Conservation (phyloP, 2,329 filamentous ascomycete genomes). For the Chaetomium globosum region DNA sequence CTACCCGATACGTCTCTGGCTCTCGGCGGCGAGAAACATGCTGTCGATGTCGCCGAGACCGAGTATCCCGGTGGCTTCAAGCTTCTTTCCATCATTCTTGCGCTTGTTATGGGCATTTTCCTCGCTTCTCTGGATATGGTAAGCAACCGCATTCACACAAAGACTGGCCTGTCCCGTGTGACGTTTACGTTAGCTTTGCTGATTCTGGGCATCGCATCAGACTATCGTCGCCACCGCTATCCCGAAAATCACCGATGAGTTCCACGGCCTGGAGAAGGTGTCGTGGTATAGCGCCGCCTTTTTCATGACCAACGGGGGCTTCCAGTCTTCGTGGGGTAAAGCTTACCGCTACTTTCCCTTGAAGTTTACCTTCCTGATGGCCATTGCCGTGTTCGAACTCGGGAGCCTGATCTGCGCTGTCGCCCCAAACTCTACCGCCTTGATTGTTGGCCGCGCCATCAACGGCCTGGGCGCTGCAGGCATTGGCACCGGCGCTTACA, state of each 20-base stretch:
- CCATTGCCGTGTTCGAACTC: conserved; percentile 31
- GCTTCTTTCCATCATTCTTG: conserved; percentile 29
- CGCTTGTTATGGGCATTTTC: conserved; percentile 32
- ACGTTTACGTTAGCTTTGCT: not conserved
- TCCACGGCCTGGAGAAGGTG: conserved; percentile 31
- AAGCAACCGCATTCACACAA: not conserved
- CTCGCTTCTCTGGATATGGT: conserved; percentile 30
- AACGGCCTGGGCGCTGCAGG: conserved; percentile 31
- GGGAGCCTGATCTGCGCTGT: conserved; percentile 32
- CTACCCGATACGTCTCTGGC: not conserved
- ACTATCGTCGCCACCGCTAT: conserved; percentile 36
- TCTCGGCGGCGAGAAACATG: not conserved
- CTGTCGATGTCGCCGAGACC: too few relatives aligned
- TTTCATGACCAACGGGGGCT: conserved; percentile 34
- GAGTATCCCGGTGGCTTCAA: conserved; percentile 26
- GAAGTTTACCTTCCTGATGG: conserved; percentile 28
- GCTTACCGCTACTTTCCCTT: conserved; percentile 32
- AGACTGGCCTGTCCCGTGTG: not conserved
- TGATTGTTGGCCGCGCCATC: conserved; percentile 31
- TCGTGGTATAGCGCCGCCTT: conserved; percentile 36
- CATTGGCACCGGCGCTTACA: conserved; percentile 30
- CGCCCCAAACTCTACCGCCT: conserved; percentile 28
- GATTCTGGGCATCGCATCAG: conserved; percentile 3
- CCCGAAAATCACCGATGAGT: conserved; percentile 35
- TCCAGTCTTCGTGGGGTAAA: conserved; percentile 33